Evolutionary conservation across 108 stramenopile species (phyloP), one percentile per base, ranked within the genome.

Genomic region (Mayamaea pseudoterrestris): DNA sequence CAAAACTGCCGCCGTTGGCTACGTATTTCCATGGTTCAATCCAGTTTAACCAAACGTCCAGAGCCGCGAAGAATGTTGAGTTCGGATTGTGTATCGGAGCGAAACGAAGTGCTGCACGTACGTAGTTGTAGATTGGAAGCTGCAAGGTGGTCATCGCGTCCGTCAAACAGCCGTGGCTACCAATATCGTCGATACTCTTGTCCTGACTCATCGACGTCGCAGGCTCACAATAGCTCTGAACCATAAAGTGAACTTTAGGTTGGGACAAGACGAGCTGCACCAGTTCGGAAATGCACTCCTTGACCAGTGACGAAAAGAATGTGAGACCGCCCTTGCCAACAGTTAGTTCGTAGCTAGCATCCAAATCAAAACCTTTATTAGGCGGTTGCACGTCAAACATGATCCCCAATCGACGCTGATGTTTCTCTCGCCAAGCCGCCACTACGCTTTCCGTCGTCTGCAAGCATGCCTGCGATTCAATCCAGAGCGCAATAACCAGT

Each of bases 11-110:
- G 25, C 20, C 41, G 30, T 41, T 42, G 1, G 44, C 16, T 37
- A 49, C 9, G 9, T 45, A 47, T 39, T 87, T 84, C 90, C 90
- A 91, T 16, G 90, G 90, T 42, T 91, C 90, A 45, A 91, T 32
- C 82, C 82, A 91, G 5, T 80, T 30, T 12, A 91, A 47, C 84
- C 84, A 91, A 32, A 71, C 60, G 55, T 86, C 74, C 57, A 91
- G 48, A 1, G 79, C 90, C 23, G 63, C 37, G 34, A 80, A 76
- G 45, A 91, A 91, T 35, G 42, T 21, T 11, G 71, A 60, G 1
- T 79, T 77, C 2, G 60, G 24, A 2, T 35, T 24, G 46, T 91
- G 90, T 14, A 87, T 79, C 4, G 74, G 55, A n/a, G 82, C 83
- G 52, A 69, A 61, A 21, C 84, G 76, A 27, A 91, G 65, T 25